Evolutionary conservation across 2,329 filamentous ascomycete genomes (phyloP), one percentile per base, ranked within the genome.

Genomic region (Sclerotiophoma versabilis): DNA sequence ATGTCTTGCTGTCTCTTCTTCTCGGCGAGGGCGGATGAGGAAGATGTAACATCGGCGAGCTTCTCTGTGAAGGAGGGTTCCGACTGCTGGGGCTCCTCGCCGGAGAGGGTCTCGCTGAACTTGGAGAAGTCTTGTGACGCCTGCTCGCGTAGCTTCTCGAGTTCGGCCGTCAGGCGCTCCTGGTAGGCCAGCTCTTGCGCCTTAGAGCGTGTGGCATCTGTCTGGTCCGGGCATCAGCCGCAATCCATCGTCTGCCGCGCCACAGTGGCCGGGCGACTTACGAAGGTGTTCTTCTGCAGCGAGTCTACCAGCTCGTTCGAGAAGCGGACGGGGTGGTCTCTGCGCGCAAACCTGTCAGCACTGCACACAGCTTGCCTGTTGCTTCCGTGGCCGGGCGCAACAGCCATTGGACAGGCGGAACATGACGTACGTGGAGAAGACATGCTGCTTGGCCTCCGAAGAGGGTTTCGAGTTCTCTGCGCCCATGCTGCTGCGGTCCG

Each of bases 101-200:
- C 50, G 50, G 85, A 80, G 58, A 87, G 77, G 65, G 87, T 86
- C 58, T 89, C 85, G 70, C 89, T 85, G 57, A 91, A 84, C 53
- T 86, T 80, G 63, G 83, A 81, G 60, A 96, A 87, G 54, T 87
- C 85, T 43, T 87, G 82, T 61, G 85, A 78, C 74, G 93, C 89
- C 66, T 87, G 81, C 60, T 86, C 83, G 73, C 88, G 87, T 61
- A 96, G 86, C 66, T 87, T 88, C 76, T 89, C 87, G 63, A 98
- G 91, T 79, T 97, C 93, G 68, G 87, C 83, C 69, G 89, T 86
- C 57, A 97, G 91, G 76, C 93, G 93, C 73, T 86, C 81, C 80
- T 97, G 93, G 76, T 96, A 88, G 69, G 93, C 89, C 60, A 95
- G 86, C 79, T 98, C 93, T 75, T 92, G 80, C 71, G 88, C 82